Evolutionary conservation across 148 eudicot genomes (phyloP).

Genomic region (Rheum nobile): DNA sequence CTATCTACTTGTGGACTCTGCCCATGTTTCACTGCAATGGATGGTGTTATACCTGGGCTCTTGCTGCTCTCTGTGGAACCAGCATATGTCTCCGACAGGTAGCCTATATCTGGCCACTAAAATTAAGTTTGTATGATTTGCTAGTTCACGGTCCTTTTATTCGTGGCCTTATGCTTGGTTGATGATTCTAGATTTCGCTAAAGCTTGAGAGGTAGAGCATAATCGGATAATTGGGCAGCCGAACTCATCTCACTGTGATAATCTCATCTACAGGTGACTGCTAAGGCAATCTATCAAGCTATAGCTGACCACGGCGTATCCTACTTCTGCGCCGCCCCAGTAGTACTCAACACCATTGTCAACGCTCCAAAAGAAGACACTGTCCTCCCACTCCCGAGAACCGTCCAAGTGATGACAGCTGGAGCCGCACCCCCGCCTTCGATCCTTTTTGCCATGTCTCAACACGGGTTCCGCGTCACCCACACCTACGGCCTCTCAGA

Average conservation of each 20-base stretch:
- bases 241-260: neutral
- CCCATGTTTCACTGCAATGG: constrained; percentile 99
- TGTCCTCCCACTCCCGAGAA: constrained; percentile 57
- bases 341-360: constrained; percentile 76
- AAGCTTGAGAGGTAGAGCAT: neutral
- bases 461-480: constrained; percentile 68
- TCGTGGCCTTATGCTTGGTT: neutral
- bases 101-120: neutral
- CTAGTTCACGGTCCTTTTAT: neutral
- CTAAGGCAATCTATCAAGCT: constrained; percentile 69
- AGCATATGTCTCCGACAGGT: constrained; percentile 95
- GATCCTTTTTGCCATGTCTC: constrained; percentile 58
- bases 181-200: neutral
- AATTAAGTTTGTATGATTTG: neutral
- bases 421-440: constrained; percentile 94
- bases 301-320: constrained; percentile 70
- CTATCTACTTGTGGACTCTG: constrained; percentile 82
- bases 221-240: neutral
- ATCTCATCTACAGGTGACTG: constrained; percentile 43
- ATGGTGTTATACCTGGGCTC: constrained; percentile 93
- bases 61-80: constrained; percentile 89
- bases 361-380: constrained; percentile 62
- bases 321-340: constrained; percentile 94
- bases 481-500: constrained; percentile 94
- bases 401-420: constrained; percentile 79